Evolutionary conservation across 768 basidiomycete species (phyloP), one percentile per base, ranked within the genome.

Genomic region (Cyclocybe aegerita): DNA sequence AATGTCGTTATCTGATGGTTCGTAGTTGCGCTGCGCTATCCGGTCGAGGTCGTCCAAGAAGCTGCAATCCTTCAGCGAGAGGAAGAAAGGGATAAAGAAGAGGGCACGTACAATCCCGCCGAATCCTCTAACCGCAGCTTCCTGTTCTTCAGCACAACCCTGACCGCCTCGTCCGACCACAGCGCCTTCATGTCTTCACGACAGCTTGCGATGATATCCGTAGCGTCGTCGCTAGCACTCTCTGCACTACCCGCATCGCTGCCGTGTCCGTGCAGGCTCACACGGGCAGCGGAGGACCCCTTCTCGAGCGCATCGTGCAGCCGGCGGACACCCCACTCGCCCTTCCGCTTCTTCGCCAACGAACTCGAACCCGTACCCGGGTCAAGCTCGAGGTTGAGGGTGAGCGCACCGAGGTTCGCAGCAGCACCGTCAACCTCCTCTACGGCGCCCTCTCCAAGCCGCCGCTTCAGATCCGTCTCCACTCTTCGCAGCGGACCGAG

Each of bases 11-110:
- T 74, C 67, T 3, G 67, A 57, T 1, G 88, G 88, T 42, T 76
- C 73, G 67, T 88, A 90, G 0, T 70, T 65, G 3, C 69, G 60
- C 4, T 67, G 70, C 0, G 82, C 80, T 9, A 90, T 80, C 9
- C 88, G 75, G 31, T 75, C 74, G 0, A 86, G 69, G 51, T 90
- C 86, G 50, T 87, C 76, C 31, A 90, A 61, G 67, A 90, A 90
- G 69, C 85, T 86, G 55, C 9, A 40, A 8, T 23, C 15, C 14
- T 9, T 9, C 2, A 17, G 30, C 32, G 42, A 29, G 35, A 32
- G 46, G 36, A 38, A 35, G 43, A 30, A 30, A 53, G 49, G 8
- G 48, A 17, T 37, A 31, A 39, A 14, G 34, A 51, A 31, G 32
- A 49, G n/a, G 32, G 8, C 9, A 76, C 81, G 55, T 60, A 82